phyloP scores from a whole-genome alignment of 140 eudicot species.

The Bidens hawaiensis region DNA sequence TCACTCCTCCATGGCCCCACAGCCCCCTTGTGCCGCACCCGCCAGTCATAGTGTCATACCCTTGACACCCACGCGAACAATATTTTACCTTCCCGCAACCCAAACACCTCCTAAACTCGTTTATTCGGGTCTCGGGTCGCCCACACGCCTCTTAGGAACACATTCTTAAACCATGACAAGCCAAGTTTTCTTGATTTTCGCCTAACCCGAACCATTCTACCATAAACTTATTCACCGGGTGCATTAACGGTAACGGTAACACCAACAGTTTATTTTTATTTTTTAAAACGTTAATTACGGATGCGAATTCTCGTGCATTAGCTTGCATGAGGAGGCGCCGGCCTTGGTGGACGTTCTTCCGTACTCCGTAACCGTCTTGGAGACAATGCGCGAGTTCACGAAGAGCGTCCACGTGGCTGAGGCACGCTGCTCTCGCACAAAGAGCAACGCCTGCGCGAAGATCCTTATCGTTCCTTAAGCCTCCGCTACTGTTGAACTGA shows the following conservation, averaged over 20 bases:
- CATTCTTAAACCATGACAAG: slow-evolving; percentile 27
- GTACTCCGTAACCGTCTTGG: slow-evolving; percentile 67
- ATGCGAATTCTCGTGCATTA: slow-evolving; percentile 38
- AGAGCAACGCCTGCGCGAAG: slow-evolving; percentile 49
- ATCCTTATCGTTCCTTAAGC: slow-evolving; percentile 31
- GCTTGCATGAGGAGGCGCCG: slow-evolving; percentile 42
- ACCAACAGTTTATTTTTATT: background rate
- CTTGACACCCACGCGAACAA: slow-evolving; percentile 72
- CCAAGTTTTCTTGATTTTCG: background rate
- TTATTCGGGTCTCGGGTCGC: slow-evolving; percentile 55
- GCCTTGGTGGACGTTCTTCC: slow-evolving; percentile 30
- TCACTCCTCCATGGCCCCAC: slow-evolving; percentile 44
- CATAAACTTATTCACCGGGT: slow-evolving; percentile 45
- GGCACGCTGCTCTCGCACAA: slow-evolving; percentile 49
- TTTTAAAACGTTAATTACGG: slow-evolving; percentile 3
- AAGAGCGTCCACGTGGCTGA: slow-evolving; percentile 48
- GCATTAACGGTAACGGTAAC: slow-evolving; percentile 14
- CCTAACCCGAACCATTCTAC: slow-evolving; percentile 48
- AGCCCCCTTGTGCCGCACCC: slow-evolving; percentile 48
- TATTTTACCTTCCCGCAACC: slow-evolving; percentile 52
- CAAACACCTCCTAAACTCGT: slow-evolving; percentile 56
- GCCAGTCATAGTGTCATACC: slow-evolving; percentile 68
- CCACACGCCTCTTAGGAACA: slow-evolving; percentile 44
- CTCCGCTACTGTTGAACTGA: slow-evolving; percentile 77
- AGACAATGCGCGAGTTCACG: slow-evolving; percentile 59